Base-by-base conservation (phyloP, 495 filamentous ascomycete genomes). In the Lophiostoma macrostomum region DNA sequence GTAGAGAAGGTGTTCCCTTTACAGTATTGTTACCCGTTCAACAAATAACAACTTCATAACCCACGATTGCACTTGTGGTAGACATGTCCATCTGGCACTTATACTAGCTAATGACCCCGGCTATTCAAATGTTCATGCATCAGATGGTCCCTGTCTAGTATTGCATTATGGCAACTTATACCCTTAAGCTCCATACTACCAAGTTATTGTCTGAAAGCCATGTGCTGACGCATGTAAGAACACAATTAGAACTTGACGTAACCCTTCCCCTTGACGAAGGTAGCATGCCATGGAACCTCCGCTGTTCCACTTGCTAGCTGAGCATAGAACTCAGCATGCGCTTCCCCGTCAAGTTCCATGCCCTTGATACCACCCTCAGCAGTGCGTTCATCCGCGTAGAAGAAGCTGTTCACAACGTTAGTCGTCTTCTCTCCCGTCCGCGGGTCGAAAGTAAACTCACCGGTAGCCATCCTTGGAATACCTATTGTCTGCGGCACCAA, bases 351-450 rank as follows among this genome's bases (percentile, higher is more conserved):
- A 36, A 73, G n/a, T 1, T 41, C 62, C 22, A 16, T 5, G 16
- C 60, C 64, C 28, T 54, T 61, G 6, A 37, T 13, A 13, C 43
- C 59, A 11, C 71, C 71, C 19, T 68, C 65, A 29, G n/a, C 64
- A 22, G 52, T 46, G 19, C 72, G 69, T 57, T 73, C 69, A 56
- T 72, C 71, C 14, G 67, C 67, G 50, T 72, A 74, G 41, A 68
- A 69, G 63, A 73, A 74, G 14, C 71, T 73, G 31, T 18, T 31
- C n/a, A 23, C 31, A 37, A n/a, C 22, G 36, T 4, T 14, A 38
- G n/a, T 27, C 41, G n/a, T 51, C n/a, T 41, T 57, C 41, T 39
- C 24, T 14, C 28, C 37, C 27, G 18, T 23, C 30, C 47, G 12
- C 44, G 6, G 24, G 45, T n/a, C n/a, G n/a, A n/a, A 30, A 32